Conservation (phyloP, 345 rosid species). For the Carallia brachiata region DNA sequence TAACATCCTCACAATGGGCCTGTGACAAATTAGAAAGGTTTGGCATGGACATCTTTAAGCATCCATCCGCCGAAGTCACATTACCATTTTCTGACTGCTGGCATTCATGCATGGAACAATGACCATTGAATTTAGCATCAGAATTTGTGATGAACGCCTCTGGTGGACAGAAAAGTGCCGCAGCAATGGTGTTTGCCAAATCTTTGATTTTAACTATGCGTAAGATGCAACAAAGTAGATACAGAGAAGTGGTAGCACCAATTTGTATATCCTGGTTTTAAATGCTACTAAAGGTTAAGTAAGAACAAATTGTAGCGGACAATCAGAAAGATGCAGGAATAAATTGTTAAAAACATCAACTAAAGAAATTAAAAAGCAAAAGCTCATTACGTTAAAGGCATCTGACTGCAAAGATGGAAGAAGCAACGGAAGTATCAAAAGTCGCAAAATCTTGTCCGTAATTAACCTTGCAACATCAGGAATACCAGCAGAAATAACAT, state of each 20-base stretch:
- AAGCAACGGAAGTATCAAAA: slow-evolving; percentile 80
- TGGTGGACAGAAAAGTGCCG: slow-evolving; percentile 71
- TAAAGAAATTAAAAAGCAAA: slow-evolving; percentile 18
- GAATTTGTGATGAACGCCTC: slow-evolving; percentile 54
- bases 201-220: slow-evolving; percentile 94
- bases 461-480: slow-evolving; percentile 89
- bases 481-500: slow-evolving; percentile 95
- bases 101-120: slow-evolving; percentile 33
- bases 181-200: slow-evolving; percentile 89
- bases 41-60: slow-evolving; percentile 31
- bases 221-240: slow-evolving; percentile 91
- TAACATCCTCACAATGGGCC: slow-evolving; percentile 36
- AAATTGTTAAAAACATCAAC: slow-evolving; percentile 6
- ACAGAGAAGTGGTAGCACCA: slow-evolving; percentile 76
- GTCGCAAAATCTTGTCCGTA: slow-evolving; percentile 76
- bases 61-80: slow-evolving; percentile 30
- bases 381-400: slow-evolving; percentile 49
- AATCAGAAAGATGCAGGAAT: not conserved
- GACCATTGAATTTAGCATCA: slow-evolving; percentile 60
- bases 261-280: slow-evolving; percentile 57
- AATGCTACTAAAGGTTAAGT: slow-evolving; percentile 26
- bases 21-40: slow-evolving; percentile 39
- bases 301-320: slow-evolving; percentile 5
- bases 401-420: slow-evolving; percentile 71
- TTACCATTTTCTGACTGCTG: slow-evolving; percentile 36